These are phyloP conservation scores for Ogataea paradorogensis DNA, from an alignment of 805 yeast genomes.

Conservation along the genomic window DNA sequence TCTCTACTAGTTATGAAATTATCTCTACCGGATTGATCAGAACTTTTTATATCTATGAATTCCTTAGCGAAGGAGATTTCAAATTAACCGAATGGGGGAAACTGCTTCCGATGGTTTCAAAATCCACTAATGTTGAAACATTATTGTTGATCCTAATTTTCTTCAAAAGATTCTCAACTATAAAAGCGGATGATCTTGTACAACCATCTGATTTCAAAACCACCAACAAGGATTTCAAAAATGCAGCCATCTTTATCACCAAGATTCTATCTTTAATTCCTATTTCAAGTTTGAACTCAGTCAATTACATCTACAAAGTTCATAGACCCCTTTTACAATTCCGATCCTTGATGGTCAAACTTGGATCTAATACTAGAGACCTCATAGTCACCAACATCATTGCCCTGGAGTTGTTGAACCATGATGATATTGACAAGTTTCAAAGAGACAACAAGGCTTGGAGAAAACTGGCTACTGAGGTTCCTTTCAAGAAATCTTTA, in stretches of 20 bases:
- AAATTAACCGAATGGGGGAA: constrained; percentile 52
- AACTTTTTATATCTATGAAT: constrained; percentile 48
- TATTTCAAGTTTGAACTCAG: constrained; percentile 46
- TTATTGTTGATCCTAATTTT: constrained; percentile 48
- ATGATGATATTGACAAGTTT: constrained; percentile 53
- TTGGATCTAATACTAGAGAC: constrained; percentile 49
- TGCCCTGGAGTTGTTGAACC: constrained; percentile 48
- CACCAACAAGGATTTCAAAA: constrained; percentile 37
- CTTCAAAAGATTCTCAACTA: constrained; percentile 34
- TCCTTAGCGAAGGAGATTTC: constrained; percentile 41
- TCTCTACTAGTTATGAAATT: constrained; percentile 49
- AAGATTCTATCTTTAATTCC: constrained; percentile 48
- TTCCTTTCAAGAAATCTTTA: constrained; percentile 58
- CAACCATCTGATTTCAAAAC: constrained; percentile 33
- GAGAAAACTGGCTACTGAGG: constrained; percentile 49
- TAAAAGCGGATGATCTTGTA: constrained; percentile 42
- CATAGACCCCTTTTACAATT: constrained; percentile 64
- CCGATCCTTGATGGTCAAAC: constrained; percentile 58
- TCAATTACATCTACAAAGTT: constrained; percentile 65
- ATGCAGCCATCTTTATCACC: constrained; percentile 41
- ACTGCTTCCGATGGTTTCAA: constrained; percentile 39
- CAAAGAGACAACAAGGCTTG: constrained; percentile 47
- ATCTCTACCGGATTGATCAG: constrained; percentile 56
- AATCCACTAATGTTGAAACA: constrained; percentile 34
- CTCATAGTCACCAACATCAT: constrained; percentile 51